A percentile compares a stretch with the other conserved stretches of the same genome.
These are phyloP conservation scores for Trichosporon sp. DNA, from an alignment of 1,284 basidiomycete genomes.

Conservation along the genomic window DNA sequence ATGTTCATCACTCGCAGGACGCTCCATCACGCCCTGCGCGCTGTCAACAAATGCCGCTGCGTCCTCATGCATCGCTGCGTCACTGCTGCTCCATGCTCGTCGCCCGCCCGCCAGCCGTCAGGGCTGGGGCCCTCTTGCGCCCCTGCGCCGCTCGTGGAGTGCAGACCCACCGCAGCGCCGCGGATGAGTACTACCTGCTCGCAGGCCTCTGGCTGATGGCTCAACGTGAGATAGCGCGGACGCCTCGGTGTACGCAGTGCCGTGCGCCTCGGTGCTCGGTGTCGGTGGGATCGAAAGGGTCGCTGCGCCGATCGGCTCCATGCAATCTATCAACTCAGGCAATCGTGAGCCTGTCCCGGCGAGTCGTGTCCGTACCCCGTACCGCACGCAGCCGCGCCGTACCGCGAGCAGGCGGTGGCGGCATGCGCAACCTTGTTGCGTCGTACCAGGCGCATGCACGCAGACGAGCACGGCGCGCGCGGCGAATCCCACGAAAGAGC, in stretches of 20 bases:
- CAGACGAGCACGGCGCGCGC: no score
- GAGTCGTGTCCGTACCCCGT: no score
- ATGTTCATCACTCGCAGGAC: neutral
- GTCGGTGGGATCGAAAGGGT: neutral
- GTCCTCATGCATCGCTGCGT: neutral
- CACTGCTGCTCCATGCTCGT: neutral
- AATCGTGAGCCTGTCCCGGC: no score
- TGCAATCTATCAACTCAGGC: neutral
- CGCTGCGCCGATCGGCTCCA: neutral
- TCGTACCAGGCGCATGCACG: no score
- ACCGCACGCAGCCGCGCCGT: no score
- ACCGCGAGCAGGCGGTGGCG: no score
- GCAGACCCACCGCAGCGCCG: neutral
- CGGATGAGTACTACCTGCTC: no score
- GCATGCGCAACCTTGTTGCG: neutral
- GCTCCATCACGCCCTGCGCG: neutral
- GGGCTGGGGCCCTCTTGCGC: neutral
- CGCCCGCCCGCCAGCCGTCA: neutral
- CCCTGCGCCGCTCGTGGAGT: neutral
- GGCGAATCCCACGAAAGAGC: neutral
- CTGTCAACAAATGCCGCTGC: neutral
- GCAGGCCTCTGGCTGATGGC: neutral
- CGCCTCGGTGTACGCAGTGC: neutral
- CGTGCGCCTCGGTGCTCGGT: neutral
- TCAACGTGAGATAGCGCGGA: neutral